These are phyloP conservation scores for Botryotinia narcissicola DNA, from an alignment of 2,329 filamentous ascomycete species.

Conservation along the genomic window DNA sequence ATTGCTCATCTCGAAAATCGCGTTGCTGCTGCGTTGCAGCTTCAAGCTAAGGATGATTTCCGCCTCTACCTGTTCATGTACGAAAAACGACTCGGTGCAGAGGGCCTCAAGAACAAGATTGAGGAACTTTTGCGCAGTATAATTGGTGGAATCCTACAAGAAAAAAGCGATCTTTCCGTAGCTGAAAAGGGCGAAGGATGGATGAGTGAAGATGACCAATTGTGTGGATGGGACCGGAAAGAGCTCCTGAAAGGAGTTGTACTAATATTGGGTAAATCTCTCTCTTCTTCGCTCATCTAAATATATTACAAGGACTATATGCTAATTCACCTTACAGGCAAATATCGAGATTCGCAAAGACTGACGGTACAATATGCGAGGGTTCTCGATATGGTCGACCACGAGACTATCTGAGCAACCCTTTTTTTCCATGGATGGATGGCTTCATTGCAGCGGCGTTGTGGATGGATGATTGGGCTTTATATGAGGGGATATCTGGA, in stretches of 20 bases:
- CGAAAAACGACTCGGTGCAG: slow-evolving; percentile 88
- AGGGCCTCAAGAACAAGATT: slow-evolving; percentile 82
- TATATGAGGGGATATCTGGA: background rate
- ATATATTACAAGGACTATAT: background rate
- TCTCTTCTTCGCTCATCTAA: background rate
- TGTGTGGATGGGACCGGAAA: slow-evolving; percentile 89
- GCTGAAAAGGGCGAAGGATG: slow-evolving; percentile 54
- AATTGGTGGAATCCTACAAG: slow-evolving; percentile 67
- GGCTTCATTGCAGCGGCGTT: slow-evolving; percentile 15
- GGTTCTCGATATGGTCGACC: slow-evolving; percentile 60
- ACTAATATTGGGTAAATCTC: slow-evolving; percentile 76
- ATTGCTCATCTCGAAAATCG: slow-evolving; percentile 95
- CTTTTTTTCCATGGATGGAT: background rate
- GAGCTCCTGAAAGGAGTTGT: slow-evolving; percentile 89
- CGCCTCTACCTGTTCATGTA: slow-evolving; percentile 97
- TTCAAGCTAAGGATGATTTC: slow-evolving; percentile 89
- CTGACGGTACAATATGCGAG: slow-evolving; percentile 94
- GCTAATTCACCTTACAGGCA: slow-evolving; percentile 55
- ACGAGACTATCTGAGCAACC: slow-evolving; percentile 25
- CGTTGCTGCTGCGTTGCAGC: slow-evolving; percentile 79
- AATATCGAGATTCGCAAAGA: slow-evolving; percentile 91
- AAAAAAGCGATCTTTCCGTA: slow-evolving; percentile 46
- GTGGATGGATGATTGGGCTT: slow-evolving; percentile 5
- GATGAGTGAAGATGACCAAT: slow-evolving; percentile 64
- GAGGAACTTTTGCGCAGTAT: slow-evolving; percentile 86